Conservation (phyloP, 495 filamentous ascomycete species). For the Astrocystis sublimbata region DNA sequence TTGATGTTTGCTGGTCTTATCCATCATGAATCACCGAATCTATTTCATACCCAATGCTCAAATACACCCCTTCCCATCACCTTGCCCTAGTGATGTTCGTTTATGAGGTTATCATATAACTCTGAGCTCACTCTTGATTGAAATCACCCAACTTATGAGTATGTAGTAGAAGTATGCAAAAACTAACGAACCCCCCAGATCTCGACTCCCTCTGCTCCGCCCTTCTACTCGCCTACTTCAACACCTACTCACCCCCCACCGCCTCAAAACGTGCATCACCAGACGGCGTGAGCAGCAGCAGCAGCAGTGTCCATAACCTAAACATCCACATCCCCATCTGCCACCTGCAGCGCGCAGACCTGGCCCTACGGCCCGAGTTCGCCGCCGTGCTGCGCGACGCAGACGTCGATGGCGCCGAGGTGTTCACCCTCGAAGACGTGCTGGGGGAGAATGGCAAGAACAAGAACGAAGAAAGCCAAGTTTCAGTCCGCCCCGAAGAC, state of each 20-base stretch:
- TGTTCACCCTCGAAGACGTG: conserved; percentile 56
- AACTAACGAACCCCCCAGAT: conserved; percentile 51
- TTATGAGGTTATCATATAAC: too few relatives aligned
- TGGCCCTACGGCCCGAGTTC: conserved; percentile 80
- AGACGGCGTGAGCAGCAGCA: neutral
- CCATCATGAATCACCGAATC: too few relatives aligned
- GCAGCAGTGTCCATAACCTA: conserved; percentile 42
- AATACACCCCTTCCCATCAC: too few relatives aligned
- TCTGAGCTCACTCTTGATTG: too few relatives aligned
- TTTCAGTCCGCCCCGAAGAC: conserved; percentile 36
- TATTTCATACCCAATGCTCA: too few relatives aligned
- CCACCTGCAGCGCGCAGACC: conserved; percentile 69
- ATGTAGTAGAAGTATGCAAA: too few relatives aligned
- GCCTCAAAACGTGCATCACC: conserved; percentile 13
- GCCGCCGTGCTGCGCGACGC: conserved; percentile 51
- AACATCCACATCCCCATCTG: conserved; percentile 83
- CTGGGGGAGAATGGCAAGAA: conserved; percentile 16
- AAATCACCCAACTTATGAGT: too few relatives aligned
- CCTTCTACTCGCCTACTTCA: conserved; percentile 81
- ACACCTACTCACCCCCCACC: conserved; percentile 42
- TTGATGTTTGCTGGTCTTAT: neutral
- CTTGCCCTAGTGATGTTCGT: too few relatives aligned
- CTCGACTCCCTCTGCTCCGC: conserved; percentile 90
- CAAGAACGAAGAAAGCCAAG: neutral
- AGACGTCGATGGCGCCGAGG: conserved; percentile 43